These are phyloP conservation scores for Arthrobotrys sinensis DNA, from an alignment of 2,329 filamentous ascomycete genomes.

Conservation along the genomic window DNA sequence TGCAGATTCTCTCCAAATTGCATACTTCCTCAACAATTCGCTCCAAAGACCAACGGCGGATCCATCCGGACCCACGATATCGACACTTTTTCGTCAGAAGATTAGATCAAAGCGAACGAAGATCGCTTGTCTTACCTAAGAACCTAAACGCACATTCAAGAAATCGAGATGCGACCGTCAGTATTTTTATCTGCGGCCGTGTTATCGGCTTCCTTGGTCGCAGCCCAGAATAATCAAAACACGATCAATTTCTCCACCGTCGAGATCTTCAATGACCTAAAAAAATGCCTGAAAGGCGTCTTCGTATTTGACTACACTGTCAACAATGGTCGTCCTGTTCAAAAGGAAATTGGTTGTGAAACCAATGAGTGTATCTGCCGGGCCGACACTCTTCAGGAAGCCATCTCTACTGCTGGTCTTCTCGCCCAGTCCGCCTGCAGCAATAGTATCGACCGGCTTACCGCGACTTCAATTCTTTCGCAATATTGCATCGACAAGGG, in stretches of 20 bases:
- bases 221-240: conserved; percentile 27
- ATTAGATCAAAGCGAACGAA: conserved; percentile 23
- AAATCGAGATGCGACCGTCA: conserved; percentile 40
- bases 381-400: conserved; percentile 44
- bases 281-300: conserved; percentile 49
- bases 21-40: conserved; percentile 5
- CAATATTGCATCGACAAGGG: conserved; percentile 48
- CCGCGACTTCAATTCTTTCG: conserved; percentile 46
- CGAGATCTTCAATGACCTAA: conserved; percentile 30
- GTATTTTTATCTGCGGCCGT: conserved; percentile 29
- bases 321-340: conserved; percentile 30
- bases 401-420: conserved; percentile 41
- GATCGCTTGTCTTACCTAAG: background rate
- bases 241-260: conserved; percentile 46
- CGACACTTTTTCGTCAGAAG: conserved; percentile 9
- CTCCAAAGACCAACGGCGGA: background rate
- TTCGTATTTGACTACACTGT: conserved; percentile 40
- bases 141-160: background rate
- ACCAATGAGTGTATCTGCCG: conserved; percentile 57
- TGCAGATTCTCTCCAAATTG: background rate
- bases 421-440: conserved; percentile 46
- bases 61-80: background rate
- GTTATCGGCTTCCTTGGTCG: conserved; percentile 44
- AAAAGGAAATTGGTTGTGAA: conserved; percentile 43
- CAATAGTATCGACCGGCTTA: conserved; percentile 43